Evolutionary conservation across 148 eudicot genomes (phyloP).

Genomic region (Fagopyrum homotropicum): DNA sequence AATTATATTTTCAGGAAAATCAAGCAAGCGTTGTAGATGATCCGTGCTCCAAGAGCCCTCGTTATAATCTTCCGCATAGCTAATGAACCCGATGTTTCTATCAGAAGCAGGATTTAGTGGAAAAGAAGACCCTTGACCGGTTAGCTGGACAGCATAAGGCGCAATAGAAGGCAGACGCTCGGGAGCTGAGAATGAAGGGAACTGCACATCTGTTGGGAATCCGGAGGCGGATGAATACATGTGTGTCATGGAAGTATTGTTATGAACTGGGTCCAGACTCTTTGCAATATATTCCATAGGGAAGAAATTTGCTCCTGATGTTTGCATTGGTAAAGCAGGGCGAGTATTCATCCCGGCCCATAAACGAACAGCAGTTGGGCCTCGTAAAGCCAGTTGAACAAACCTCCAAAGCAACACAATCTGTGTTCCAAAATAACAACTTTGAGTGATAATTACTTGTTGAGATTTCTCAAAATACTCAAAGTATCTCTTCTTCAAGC

Average conservation of each 20-base stretch:
- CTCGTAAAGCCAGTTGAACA: background rate
- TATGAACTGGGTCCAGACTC: background rate
- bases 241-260: background rate
- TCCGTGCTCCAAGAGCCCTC: slow-evolving; percentile 1
- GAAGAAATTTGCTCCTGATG: slow-evolving; percentile 30
- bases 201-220: background rate
- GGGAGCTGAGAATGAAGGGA: background rate
- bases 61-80: background rate
- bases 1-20: background rate
- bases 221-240: background rate
- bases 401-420: background rate
- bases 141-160: background rate
- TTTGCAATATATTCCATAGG: slow-evolving; percentile 4
- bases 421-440: background rate
- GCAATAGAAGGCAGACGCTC: background rate
- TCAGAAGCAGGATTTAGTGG: background rate
- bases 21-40: slow-evolving; percentile 1
- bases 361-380: background rate
- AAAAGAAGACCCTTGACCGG: background rate
- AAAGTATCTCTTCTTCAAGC: too few relatives aligned
- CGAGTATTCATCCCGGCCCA: slow-evolving; percentile 33
- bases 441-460: background rate
- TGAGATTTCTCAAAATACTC: background rate
- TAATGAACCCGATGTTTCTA: background rate
- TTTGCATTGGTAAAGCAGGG: slow-evolving; percentile 35